Base-by-base conservation (phyloP, 2,329 filamentous ascomycete genomes). In the Ophiosphaerella herpotricha region DNA sequence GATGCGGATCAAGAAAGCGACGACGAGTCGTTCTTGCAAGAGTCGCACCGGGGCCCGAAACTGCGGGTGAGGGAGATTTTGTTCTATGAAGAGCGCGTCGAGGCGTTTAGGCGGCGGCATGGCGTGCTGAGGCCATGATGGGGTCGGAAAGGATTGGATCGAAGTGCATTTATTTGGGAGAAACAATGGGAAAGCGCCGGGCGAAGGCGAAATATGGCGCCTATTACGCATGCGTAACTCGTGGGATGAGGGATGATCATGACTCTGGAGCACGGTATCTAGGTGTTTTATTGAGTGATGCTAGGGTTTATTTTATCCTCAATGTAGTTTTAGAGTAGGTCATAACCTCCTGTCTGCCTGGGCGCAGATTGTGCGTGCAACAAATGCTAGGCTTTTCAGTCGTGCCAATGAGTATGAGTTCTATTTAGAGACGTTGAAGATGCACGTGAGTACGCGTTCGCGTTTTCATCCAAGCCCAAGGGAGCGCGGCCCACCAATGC, bases 21-120 rank as follows among this genome's bases (percentile, higher is more conserved):
- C 36, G 77, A 79, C 33, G 82, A 83, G 54, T 80, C 78, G 4
- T 78, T 79, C 40, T 67, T 77, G 56, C 78, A 80, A 32, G 80
- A 80, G 16, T 74, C 78, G 13, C 71, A 76, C 34, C 74, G 70
- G 75, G 80, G 61, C 5, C 68, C 74, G 26, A 80, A 80, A 55
- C 79, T 92, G 52, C 80, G 85, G 46, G 75, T 93, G 58, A 79
- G 88, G 54, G 89, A 93, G 76, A 93, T 94, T 56, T 73, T 92
- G 55, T 93, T 91, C 72, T 92, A 91, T 64, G 90, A 93, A 68
- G 89, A 93, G 68, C 90, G 90, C 72, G 67, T 72, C 4, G 85
- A 87, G 24, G 86, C 93, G 50, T 93, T 93, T 75, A 89, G 87
- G 70, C 87, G 88, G 29, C 82, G 89, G 52, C 86, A 90, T 72